Conservation (phyloP, 1,284 basidiomycete genomes). For the Ganoderma multipileum region DNA sequence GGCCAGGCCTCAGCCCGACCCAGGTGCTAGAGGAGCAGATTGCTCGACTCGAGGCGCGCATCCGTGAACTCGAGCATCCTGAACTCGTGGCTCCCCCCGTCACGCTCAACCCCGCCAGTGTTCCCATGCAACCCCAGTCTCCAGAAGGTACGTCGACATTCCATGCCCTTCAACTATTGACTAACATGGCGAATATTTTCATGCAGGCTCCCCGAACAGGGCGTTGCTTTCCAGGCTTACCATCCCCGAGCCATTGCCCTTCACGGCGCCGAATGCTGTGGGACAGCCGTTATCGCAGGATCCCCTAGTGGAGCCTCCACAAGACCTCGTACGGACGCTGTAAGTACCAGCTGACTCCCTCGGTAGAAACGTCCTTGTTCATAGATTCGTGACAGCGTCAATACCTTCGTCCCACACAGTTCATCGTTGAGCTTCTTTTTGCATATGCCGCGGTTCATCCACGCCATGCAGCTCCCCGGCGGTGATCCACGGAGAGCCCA, state of each 20-base stretch:
- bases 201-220: slow-evolving; percentile 17
- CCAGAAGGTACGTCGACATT: slow-evolving; percentile 17
- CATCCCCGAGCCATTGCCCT: slow-evolving; percentile 13
- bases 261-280: slow-evolving; percentile 11
- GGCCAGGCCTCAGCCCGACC: slow-evolving; percentile 38
- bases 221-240: slow-evolving; percentile 18
- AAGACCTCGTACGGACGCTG: slow-evolving; percentile 31
- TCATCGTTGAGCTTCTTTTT: slow-evolving; percentile 39
- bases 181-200: not conserved
- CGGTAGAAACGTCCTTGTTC: not conserved
- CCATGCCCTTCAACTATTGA: not conserved
- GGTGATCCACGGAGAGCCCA: slow-evolving; percentile 27
- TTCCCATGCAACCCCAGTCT: slow-evolving; percentile 1
- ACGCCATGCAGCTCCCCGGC: slow-evolving; percentile 26
- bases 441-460: slow-evolving; percentile 28
- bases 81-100: slow-evolving; percentile 31
- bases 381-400: slow-evolving; percentile 41
- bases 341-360: slow-evolving; percentile 19
- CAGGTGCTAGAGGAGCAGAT: slow-evolving; percentile 42
- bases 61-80: slow-evolving; percentile 38
- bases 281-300: slow-evolving; percentile 18
- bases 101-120: slow-evolving; percentile 22
- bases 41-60: slow-evolving; percentile 37
- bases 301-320: slow-evolving; percentile 28
- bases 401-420: slow-evolving; percentile 47